Percentiles rank a stretch among this genome's conserved stretches.
Conservation (phyloP, 2,329 filamentous ascomycete species). For the Alternaria brassicae region DNA sequence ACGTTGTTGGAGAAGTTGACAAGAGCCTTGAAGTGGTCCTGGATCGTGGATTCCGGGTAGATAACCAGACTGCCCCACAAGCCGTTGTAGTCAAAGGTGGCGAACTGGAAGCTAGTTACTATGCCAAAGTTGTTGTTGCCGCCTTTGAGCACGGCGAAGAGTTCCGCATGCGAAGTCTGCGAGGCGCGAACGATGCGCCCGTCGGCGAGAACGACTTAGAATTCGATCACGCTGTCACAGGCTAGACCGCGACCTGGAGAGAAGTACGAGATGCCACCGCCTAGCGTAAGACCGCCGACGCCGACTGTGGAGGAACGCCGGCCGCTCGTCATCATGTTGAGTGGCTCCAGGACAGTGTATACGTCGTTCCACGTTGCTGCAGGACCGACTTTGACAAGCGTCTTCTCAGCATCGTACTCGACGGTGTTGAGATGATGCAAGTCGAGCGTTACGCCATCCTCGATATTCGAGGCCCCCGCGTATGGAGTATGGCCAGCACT, state of each 20-base stretch:
- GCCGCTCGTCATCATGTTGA: conserved; percentile 31
- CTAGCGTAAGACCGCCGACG: conserved; percentile 35
- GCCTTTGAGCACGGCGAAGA: conserved; percentile 44
- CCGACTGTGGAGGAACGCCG: conserved; percentile 36
- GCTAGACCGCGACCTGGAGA: conserved; percentile 35
- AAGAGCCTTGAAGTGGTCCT: conserved; percentile 33
- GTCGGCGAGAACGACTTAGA: conserved; percentile 44
- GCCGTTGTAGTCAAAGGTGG: conserved; percentile 29
- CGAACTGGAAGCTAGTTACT: conserved; percentile 40
- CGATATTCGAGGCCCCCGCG: conserved; percentile 37
- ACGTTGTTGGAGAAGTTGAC: conserved; percentile 29
- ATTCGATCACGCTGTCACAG: conserved; percentile 44
- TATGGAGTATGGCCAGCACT: conserved; percentile 36
- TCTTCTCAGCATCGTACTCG: conserved; percentile 23
- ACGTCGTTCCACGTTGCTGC: conserved; percentile 39
- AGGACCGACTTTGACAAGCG: conserved; percentile 29
- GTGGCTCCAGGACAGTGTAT: conserved; percentile 32
- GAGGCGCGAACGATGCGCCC: conserved; percentile 35
- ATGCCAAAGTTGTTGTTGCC: conserved; percentile 48
- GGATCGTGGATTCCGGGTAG: conserved; percentile 23
- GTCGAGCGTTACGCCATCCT: conserved; percentile 40
- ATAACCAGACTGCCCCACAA: conserved; percentile 48
- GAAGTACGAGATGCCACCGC: conserved; percentile 43
- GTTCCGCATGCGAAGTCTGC: conserved; percentile 31
- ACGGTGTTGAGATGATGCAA: conserved; percentile 29